phyloP scores from a whole-genome alignment of 768 basidiomycete genomes.

The Russula earlei region DNA sequence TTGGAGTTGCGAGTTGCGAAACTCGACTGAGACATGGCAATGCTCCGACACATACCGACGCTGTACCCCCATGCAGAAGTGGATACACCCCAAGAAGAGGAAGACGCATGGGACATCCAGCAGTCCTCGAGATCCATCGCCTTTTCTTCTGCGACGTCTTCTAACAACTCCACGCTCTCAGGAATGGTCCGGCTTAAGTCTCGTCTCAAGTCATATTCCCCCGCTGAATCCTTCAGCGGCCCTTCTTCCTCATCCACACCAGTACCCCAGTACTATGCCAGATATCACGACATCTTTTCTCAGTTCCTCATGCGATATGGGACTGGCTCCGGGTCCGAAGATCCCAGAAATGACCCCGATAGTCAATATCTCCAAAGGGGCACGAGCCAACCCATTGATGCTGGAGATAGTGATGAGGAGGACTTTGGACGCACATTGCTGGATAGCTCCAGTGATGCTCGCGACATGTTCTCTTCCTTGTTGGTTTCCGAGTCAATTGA shows the following conservation, averaged over 20 bases:
- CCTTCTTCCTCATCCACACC: conserved; percentile 24
- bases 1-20: no score
- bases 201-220: conserved; percentile 17
- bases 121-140: conserved; percentile 20
- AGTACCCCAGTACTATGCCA: conserved; percentile 27
- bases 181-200: conserved; percentile 21
- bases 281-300: conserved; percentile 59
- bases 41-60: conserved; percentile 49
- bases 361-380: conserved; percentile 73
- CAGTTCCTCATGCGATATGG: conserved; percentile 74
- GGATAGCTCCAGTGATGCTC: conserved; percentile 34
- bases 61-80: conserved; percentile 58
- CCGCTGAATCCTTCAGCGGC: conserved; percentile 21
- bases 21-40: not conserved
- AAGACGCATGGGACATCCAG: conserved; percentile 34
- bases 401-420: conserved; percentile 72
- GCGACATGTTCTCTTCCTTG: conserved; percentile 43
- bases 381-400: conserved; percentile 55
- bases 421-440: conserved; percentile 39
- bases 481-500: conserved; percentile 56
- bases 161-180: conserved; percentile 14
- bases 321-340: conserved; percentile 49
- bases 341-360: conserved; percentile 73
- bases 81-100: conserved; percentile 41
- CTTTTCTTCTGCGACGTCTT: conserved; percentile 19